Base-by-base conservation (phyloP, 108 stramenopile species). In the Pseudonitzschia delicatissima region DNA sequence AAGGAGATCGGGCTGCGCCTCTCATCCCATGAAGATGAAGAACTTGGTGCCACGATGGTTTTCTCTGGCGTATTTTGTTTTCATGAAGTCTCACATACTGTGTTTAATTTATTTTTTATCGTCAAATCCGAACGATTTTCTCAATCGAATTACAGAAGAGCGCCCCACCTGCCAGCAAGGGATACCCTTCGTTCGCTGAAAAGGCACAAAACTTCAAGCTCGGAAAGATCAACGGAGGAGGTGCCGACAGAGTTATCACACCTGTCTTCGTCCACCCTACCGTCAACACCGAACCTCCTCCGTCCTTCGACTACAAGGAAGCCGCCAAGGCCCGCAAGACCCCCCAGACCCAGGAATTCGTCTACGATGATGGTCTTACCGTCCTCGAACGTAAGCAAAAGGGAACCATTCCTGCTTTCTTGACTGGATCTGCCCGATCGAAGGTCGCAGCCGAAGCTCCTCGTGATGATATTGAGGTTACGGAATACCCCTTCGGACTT, bases 321-420 rank as follows among this genome's bases (percentile, higher is more conserved):
- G 74, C 74, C 55, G 79, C 74, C 26, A 71, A 70, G 75, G 63
- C 52, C 57, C 79, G 74, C 12, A 11, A 35, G 27, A 32, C 52
- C n/a, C 66, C 70, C 42, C 36, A 61, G 26, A 74, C 36, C 37
- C 40, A 36, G 26, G 77, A 62, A 33, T 71, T 49, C 61, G 71
- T 65, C 34, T 77, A 66, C 69, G 82, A 83, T 36, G 82, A 83
- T 70, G 82, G 82, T 64, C 76, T 83, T 20, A 80, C 79, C 48
- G 79, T 68, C 21, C 68, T 83, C 25, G 82, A 83, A 57, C 76
- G 82, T 66, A 80, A 67, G 68, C 82, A 83, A 72, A 57, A 73
- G n/a, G 35, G 49, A 33, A 71, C 65, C 51, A 61, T 77, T 34
- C 72, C 72, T 27, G 73, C 57, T 20, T 83, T 83, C 68, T 64